Evolutionary conservation across 192 early-diverging fungal species (phyloP), one percentile per base, ranked within the genome.

Genomic region (Entomortierella lignicola): DNA sequence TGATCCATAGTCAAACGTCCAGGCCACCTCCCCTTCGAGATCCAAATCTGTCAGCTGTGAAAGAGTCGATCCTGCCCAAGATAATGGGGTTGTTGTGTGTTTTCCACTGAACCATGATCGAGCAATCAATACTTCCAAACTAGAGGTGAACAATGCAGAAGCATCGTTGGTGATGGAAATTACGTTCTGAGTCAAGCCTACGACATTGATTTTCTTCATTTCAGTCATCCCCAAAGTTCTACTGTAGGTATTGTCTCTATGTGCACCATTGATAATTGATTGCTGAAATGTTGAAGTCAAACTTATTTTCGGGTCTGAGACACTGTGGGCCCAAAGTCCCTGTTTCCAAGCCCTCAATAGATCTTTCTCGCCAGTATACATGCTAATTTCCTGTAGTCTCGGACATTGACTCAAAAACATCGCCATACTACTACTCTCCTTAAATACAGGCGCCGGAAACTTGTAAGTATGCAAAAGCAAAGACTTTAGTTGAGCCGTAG

Each of bases 41-140:
- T 79, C 62, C 17, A 79, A 51, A 2, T 68, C 60, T 2, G 55
- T 50, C 48, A 79, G 42, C 8, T 57, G 63, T 5, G 2, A 1
- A n/a, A 79, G 52, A 37, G 41, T 58, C 18, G 50, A 60, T 1
- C 53, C 42, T 8, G 68, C 44, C 66, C 66, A 79, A 0, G 75
- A 65, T n/a, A 79, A 17, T 5, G 75, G 68, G 0, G 39, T 31
- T 8, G 67, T 60, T 17, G 34, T 20, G 0, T 60, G 55, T 25
- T 54, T 69, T 8, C 75, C 75, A 15, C 63, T 66, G 52, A 79
- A 79, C 75, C 75, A 79, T 8, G 75, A 70, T 15, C 75, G 62
- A 10, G 42, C 63, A 1, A 61, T 30, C 0, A 79, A 29, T 4
- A 44, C 4, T 52, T 79, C 62, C 31, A 79, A 43, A 21, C 23